Base-by-base conservation (phyloP, 306 rosid species). In the Malus sieversii region DNA sequence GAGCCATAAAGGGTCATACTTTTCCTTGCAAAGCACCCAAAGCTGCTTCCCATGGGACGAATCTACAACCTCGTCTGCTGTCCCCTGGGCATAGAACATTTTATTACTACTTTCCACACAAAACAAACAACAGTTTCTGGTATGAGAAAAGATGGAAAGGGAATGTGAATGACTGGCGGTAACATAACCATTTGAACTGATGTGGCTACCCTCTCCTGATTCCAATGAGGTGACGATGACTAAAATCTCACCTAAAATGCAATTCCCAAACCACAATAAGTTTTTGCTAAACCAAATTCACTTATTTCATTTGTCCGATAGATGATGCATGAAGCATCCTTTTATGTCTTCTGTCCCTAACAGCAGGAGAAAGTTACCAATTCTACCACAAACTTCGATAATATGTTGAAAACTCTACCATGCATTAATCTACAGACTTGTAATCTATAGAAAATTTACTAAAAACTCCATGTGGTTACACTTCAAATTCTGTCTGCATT, bases 1-100 rank as follows among this genome's bases (percentile, higher is more conserved):
- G 82, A 94, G 76, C 98, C 98, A 94, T 20, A 94, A 82, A 22
- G 98, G 96, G 71, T 94, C 98, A 29, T 86, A 90, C 80, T 91
- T 94, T 78, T 83, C 91, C 82, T 90, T 90, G 84, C 93, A 83
- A 79, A 91, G 96, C 69, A 88, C 98, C 97, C 91, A 94, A 18
- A 94, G 91, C 64, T 90, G 94, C 86, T 90, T 94, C 71, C 98
- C 97, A 72, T 91, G 98, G 82, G 94, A 88, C 19, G 85, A 90
- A 75, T 94, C 94, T 38, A 94, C 98, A 53, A 94, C 98, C 80
- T 94, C 97, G 84, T 94, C 98, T 69, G 98, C 74, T 25, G 98
- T 91, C 45, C 98, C 97, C 98, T 94, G 90, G 15, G 25, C 72
- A 82, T 67, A 48, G 51, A 45, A 84, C 48, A 62, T 10, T 65